Evolutionary conservation across 371 early-diverging fungal genomes (phyloP), one percentile per base, ranked within the genome.

Genomic region (Entomophthora muscae): DNA sequence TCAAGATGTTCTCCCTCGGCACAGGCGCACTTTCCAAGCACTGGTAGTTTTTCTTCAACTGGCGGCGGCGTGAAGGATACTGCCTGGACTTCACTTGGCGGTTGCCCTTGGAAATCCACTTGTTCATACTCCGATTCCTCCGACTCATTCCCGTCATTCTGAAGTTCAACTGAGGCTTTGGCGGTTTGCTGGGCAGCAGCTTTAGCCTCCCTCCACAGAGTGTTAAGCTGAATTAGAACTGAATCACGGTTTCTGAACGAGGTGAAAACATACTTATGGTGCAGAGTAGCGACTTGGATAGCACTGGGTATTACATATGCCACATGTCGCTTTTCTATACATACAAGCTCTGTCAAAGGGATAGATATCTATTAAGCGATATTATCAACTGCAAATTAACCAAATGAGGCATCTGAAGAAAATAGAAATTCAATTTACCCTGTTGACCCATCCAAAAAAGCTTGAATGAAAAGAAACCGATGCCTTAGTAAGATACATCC

Each of bases 391-490:
- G 3, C 3, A 27, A 13, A 13, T 51, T 51, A n/a, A n/a, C n/a
- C n/a, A n/a, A n/a, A n/a, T n/a, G n/a, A n/a, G n/a, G n/a, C n/a
- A n/a, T n/a, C n/a, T n/a, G n/a, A n/a, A n/a, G n/a, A 51, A 51
- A 51, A 7, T 51, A 51, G 7, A 12, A 51, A 51, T 10, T 29
- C 12, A 53, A 63, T 72, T 69, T 79, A 88, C 85, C 64, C 84
- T 85, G 23, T 88, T 93, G 32, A 94, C 83, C 86, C 93, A 94
- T 12, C 96, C 94, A 72, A 95, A 87, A 62, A 95, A 93, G 69
- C 90, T 93, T 59, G 95, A 88, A 70, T 94, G 83, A 68, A 95
- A 95, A 70, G 91, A 90, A 7, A 95, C 70, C 61, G 86, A 82
- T 70, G 83, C 79, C 65, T 89, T 85, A n/a, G 92, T 90, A 65